Evolutionary conservation across 2,329 filamentous ascomycete genomes (phyloP).

Genomic region (Monilinia fructicola): DNA sequence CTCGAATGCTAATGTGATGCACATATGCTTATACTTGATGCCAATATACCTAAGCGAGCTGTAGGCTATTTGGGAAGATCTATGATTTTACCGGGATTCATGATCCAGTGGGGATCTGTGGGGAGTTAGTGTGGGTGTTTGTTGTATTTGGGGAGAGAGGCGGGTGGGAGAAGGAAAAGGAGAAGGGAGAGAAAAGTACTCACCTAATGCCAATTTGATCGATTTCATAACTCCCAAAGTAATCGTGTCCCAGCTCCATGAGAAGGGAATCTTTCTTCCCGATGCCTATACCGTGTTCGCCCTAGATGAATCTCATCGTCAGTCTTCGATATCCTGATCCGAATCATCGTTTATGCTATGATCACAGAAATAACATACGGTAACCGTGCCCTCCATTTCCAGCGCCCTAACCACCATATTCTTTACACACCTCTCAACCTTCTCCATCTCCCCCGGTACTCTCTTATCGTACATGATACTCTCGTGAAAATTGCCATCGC

Average conservation of each 20-base stretch:
- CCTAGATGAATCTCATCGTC: constrained; percentile 41
- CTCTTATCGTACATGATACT: constrained; percentile 82
- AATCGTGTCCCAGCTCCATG: constrained; percentile 73
- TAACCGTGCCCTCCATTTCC: constrained; percentile 92
- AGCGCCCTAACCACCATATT: constrained; percentile 89
- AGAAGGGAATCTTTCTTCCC: constrained; percentile 80
- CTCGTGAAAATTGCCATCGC: constrained; percentile 93
- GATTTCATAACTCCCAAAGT: constrained; percentile 82
- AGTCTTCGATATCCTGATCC: neutral
- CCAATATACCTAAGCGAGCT: neutral
- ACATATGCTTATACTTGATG: neutral
- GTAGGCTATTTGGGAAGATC: constrained; percentile 50
- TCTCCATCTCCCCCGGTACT: constrained; percentile 66
- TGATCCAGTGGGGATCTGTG: constrained; percentile 75
- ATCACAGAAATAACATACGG: constrained; percentile 44
- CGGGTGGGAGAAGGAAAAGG: neutral
- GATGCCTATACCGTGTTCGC: constrained; percentile 82
- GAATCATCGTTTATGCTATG: neutral
- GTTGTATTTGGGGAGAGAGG: too few relatives aligned
- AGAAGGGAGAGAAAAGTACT: neutral
- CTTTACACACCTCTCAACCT: constrained; percentile 78
- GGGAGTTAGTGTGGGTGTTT: too few relatives aligned
- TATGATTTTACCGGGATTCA: constrained; percentile 93
- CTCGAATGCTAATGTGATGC: neutral
- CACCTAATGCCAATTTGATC: constrained; percentile 69